Conservation (phyloP, 345 rosid genomes). For the Crucihimalaya himalaica region DNA sequence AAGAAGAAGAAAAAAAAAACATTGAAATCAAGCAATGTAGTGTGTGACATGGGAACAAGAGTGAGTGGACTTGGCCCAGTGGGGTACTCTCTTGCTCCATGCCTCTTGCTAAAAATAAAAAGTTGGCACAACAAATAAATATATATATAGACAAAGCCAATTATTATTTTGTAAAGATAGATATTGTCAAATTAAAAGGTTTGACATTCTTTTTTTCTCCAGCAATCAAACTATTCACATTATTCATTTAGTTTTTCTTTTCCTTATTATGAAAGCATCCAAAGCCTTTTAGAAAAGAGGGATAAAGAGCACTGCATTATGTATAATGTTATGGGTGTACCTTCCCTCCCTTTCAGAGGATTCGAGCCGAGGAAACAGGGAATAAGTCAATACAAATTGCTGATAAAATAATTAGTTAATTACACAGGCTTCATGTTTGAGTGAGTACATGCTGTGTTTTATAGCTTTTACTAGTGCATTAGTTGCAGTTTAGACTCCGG, state of each 20-base stretch:
- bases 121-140: conserved; percentile 18
- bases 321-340: conserved; percentile 18
- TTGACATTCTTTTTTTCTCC: conserved; percentile 41
- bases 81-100: conserved; percentile 43
- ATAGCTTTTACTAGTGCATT: not conserved
- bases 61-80: conserved; percentile 43
- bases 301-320: conserved; percentile 5
- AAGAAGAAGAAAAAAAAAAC: conserved; percentile 3
- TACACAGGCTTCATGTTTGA: not conserved
- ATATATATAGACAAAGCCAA: conserved; percentile 30
- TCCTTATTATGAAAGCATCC: conserved; percentile 40
- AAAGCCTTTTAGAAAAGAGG: conserved; percentile 22
- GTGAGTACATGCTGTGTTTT: not conserved
- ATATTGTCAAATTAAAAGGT: conserved; percentile 42
- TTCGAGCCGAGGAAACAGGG: conserved; percentile 6
- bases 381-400: conserved; percentile 8
- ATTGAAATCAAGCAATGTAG: conserved; percentile 33
- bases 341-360: not conserved
- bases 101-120: conserved; percentile 33
- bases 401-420: conserved; percentile 1
- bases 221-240: conserved; percentile 25
- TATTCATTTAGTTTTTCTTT: not conserved
- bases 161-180: conserved; percentile 36
- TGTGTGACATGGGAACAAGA: conserved; percentile 42
- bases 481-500: not conserved